Percentiles rank a stretch among this genome's conserved stretches.
Evolutionary conservation across 768 basidiomycete genomes (phyloP).

Genomic region (Boletus barrowsii): DNA sequence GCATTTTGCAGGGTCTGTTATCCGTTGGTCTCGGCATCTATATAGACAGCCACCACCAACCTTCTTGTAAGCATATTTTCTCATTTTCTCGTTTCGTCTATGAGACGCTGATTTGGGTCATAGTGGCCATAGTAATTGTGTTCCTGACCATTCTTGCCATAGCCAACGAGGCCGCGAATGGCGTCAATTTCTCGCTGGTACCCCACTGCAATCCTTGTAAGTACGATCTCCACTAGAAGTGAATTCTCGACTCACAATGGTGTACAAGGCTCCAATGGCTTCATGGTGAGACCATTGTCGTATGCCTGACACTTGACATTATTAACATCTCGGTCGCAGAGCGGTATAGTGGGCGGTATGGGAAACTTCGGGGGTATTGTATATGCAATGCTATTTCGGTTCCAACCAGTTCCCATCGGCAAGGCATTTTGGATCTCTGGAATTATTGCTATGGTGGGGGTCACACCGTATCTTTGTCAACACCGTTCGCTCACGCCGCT

Average conservation of each 20-base stretch:
- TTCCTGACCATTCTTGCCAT: background rate
- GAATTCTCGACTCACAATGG: background rate
- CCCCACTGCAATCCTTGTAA: constrained; percentile 8
- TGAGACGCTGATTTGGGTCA: background rate
- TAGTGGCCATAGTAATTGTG: background rate
- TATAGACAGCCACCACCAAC: constrained; percentile 22
- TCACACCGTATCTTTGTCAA: background rate
- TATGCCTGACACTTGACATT: background rate
- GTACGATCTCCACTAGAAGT: background rate
- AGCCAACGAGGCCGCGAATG: background rate
- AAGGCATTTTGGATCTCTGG: constrained; percentile 45
- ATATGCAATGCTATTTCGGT: constrained; percentile 39
- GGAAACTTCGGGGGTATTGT: constrained; percentile 46
- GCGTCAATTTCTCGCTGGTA: constrained; percentile 3
- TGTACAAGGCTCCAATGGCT: constrained; percentile 6
- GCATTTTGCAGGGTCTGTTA: background rate
- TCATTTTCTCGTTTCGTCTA: background rate
- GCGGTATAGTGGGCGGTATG: constrained; percentile 38
- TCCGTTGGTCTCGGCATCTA: constrained; percentile 38
- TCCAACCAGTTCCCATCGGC: constrained; percentile 1
- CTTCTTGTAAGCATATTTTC: constrained; percentile 16
- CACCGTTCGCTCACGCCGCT: background rate
- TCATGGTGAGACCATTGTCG: constrained; percentile 26
- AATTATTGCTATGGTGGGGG: constrained; percentile 35
- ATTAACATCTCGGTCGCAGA: constrained; percentile 8